Base-by-base conservation (phyloP, 345 rosid species). In the Citrus sinensis region DNA sequence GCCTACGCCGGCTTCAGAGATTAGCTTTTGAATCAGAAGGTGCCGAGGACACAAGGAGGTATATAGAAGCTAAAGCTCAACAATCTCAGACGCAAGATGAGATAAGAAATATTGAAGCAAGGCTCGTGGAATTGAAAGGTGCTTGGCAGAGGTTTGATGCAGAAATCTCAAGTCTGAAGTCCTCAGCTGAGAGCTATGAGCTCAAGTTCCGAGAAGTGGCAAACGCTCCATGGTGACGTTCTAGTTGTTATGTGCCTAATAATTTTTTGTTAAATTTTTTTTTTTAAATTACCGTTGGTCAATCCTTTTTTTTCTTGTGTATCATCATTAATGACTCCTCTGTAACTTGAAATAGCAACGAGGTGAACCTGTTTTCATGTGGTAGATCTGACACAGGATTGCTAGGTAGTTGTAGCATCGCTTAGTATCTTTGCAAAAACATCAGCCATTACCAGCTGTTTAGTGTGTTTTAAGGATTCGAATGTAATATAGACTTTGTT, bases 21-120 rank as follows among this genome's bases (percentile, higher is more conserved):
- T 85, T 89, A 20, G 90, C 89, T 7, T 86, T 83, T 19, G 89
- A 88, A 55, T 82, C 92, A 14, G 93, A 86, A 77, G 85, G 82
- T 59, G 88, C 90, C 4, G 59, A 71, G 22, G 88, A 86, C 59
- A 75, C 89, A 32, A 84, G 84, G 81, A 89, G 86, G 85, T 89
- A 89, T 42, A 35, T 87, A 67, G 89, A 88, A 85, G 90, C 93
- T 67, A 87, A 82, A 84, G 72, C 71, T 27, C 84, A 84, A 78
- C 70, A 76, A 71, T 77, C 78, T 74, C 76, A 49, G 10, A 66
- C 79, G 2, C 84, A 80, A 70, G 86, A 86, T 16, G 88, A 88
- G 79, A 89, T 89, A 37, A 80, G 78, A 80, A 84, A 83, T 39
- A 82, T 89, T 37, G 86, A 88, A 82, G 80, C 82, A 27, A 88